Percentiles rank a stretch among this genome's conserved stretches.
Evolutionary conservation across 2,329 filamentous ascomycete species (phyloP).

Genomic region (Gyromitra esculenta): DNA sequence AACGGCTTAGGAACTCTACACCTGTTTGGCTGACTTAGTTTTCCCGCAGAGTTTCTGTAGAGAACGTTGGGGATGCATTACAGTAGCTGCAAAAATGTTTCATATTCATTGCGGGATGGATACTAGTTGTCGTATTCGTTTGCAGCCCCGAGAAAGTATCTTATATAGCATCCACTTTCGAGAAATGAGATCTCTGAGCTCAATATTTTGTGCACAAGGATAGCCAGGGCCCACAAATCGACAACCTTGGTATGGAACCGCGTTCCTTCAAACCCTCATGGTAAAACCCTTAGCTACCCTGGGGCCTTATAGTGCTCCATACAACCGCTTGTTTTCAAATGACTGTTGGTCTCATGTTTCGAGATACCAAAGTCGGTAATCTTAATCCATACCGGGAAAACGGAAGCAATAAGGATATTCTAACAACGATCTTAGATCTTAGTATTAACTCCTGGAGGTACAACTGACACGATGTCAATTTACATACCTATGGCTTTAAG

Average conservation of each 20-base stretch:
- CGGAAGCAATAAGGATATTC: slow-evolving; percentile 10
- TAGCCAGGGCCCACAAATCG: slow-evolving; percentile 3
- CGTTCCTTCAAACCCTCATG: neutral
- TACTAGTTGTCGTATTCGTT: no score
- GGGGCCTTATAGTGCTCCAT: neutral
- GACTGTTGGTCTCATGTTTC: neutral
- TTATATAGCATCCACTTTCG: neutral
- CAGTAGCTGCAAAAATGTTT: no score
- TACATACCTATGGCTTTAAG: slow-evolving; percentile 14
- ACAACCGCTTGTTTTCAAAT: neutral
- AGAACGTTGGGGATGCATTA: no score
- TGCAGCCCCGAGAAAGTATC: no score
- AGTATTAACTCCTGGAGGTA: neutral
- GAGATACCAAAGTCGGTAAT: slow-evolving; percentile 7
- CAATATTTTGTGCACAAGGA: neutral
- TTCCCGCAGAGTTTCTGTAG: no score
- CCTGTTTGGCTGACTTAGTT: no score
- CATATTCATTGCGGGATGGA: no score
- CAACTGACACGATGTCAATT: neutral
- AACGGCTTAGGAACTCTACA: no score
- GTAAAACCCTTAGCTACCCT: neutral
- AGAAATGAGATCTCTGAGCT: neutral
- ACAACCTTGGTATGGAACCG: neutral
- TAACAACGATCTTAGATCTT: neutral
- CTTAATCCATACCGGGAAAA: slow-evolving; percentile 1